Evolutionary conservation across 495 filamentous ascomycete species (phyloP).

Genomic region (Elaphomyces granulatus): DNA sequence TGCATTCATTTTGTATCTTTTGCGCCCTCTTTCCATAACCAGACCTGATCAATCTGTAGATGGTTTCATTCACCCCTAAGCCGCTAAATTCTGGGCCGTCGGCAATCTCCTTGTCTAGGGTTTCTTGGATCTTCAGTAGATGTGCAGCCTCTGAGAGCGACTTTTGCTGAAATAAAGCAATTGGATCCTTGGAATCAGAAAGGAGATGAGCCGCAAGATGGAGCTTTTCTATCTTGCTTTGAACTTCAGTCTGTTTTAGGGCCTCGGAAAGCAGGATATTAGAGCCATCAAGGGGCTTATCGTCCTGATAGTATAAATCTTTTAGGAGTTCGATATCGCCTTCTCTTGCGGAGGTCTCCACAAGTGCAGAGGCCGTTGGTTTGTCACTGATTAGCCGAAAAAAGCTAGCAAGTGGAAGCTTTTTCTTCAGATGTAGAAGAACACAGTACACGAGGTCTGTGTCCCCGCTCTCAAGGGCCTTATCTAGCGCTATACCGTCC

Average conservation of each 20-base stretch:
- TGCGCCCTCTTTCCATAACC: conserved; percentile 68
- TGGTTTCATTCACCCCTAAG: conserved; percentile 75
- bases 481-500: conserved; percentile 89
- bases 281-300: conserved; percentile 78
- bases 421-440: conserved; percentile 76
- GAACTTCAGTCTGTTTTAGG: conserved; percentile 45
- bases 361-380: conserved; percentile 74
- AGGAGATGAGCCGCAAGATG: conserved; percentile 67
- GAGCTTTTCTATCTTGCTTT: conserved; percentile 67
- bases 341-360: conserved; percentile 64
- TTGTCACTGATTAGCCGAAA: conserved; percentile 83
- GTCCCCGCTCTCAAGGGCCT: conserved; percentile 91
- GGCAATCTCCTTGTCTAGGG: conserved; percentile 63
- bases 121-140: conserved; percentile 72
- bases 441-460: conserved; percentile 86
- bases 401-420: conserved; percentile 77
- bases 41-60: conserved; percentile 63
- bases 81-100: conserved; percentile 56
- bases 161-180: conserved; percentile 49
- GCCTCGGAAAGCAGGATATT: conserved; percentile 77
- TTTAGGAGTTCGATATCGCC: conserved; percentile 78
- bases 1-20: conserved; percentile 83
- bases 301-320: conserved; percentile 95
- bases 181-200: conserved; percentile 65
- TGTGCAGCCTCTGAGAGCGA: conserved; percentile 62